These are phyloP conservation scores for Lizanozyma gosingica DNA, from an alignment of 1,139 yeast genomes.

Conservation along the genomic window DNA sequence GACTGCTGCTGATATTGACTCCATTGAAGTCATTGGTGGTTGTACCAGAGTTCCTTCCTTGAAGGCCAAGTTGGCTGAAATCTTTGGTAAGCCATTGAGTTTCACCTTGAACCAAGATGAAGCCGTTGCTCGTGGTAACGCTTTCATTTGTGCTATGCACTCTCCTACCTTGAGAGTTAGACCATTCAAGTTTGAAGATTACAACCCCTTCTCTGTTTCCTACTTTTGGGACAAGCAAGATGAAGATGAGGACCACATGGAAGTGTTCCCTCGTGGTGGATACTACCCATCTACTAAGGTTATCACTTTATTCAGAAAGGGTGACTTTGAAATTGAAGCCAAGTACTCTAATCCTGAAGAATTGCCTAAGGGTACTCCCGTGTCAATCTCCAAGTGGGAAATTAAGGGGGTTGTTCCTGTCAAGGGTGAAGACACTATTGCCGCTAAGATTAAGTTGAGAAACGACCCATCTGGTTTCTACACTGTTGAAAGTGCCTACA, in stretches of 20 bases:
- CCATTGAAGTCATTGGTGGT: constrained; percentile 95
- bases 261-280: constrained; percentile 95
- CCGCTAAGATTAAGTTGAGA: constrained; percentile 90
- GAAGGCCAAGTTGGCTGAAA: constrained; percentile 70
- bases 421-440: constrained; percentile 70
- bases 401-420: constrained; percentile 77
- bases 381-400: constrained; percentile 75
- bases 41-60: constrained; percentile 95
- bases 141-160: constrained; percentile 97
- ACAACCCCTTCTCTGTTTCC: constrained; percentile 85
- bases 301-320: constrained; percentile 86
- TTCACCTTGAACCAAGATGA: constrained; percentile 98
- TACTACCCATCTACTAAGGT: constrained; percentile 91
- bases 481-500: constrained; percentile 89
- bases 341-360: constrained; percentile 69
- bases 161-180: constrained; percentile 98
- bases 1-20: constrained; percentile 65
- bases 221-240: constrained; percentile 93
- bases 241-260: constrained; percentile 86
- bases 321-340: constrained; percentile 83
- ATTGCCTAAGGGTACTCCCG: constrained; percentile 61
- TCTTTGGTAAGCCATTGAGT: constrained; percentile 81
- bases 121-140: constrained; percentile 98
- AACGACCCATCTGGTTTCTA: constrained; percentile 95
- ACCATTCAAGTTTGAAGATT: constrained; percentile 96